Conservation (phyloP, 306 rosid species). For the Glycine latifolia region DNA sequence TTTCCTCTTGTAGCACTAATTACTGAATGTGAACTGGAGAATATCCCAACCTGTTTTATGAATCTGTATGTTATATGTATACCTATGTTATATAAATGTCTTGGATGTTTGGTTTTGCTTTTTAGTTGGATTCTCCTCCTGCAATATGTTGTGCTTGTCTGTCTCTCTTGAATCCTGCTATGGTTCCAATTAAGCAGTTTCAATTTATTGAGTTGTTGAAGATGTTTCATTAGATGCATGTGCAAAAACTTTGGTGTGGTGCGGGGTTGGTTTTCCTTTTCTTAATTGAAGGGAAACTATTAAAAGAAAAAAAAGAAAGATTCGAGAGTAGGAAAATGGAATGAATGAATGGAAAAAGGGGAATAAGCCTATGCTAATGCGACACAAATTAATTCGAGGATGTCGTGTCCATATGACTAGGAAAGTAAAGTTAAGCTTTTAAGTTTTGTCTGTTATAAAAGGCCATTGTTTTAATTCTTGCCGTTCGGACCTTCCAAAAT, state of each 20-base stretch:
- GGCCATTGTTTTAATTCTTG: slow-evolving; percentile 1
- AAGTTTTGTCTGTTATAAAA: slow-evolving; percentile 21
- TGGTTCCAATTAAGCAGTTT: slow-evolving; percentile 41
- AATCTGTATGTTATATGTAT: slow-evolving; percentile 52
- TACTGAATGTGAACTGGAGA: slow-evolving; percentile 55
- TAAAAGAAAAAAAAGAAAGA: not conserved
- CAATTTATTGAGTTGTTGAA: slow-evolving; percentile 8
- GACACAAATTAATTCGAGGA: not conserved
- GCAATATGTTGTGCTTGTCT: slow-evolving; percentile 20
- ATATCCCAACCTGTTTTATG: slow-evolving; percentile 55
- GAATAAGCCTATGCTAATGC: not conserved
- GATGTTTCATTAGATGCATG: slow-evolving; percentile 27
- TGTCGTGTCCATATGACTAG: slow-evolving; percentile 34
- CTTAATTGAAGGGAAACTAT: not conserved
- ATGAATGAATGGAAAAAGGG: not conserved
- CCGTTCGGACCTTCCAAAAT: slow-evolving; percentile 30
- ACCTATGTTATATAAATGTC: slow-evolving; percentile 51
- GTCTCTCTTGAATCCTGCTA: slow-evolving; percentile 12
- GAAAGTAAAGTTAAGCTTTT: slow-evolving; percentile 34
- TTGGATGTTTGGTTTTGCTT: slow-evolving; percentile 45
- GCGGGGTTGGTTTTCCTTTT: not conserved
- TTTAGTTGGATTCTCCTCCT: slow-evolving; percentile 20
- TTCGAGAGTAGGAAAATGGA: not conserved
- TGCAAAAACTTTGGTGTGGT: not conserved
- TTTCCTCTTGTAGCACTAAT: slow-evolving; percentile 59